Evolutionary conservation across 768 basidiomycete genomes (phyloP).

Genomic region (Paxillus ammoniavirescens): DNA sequence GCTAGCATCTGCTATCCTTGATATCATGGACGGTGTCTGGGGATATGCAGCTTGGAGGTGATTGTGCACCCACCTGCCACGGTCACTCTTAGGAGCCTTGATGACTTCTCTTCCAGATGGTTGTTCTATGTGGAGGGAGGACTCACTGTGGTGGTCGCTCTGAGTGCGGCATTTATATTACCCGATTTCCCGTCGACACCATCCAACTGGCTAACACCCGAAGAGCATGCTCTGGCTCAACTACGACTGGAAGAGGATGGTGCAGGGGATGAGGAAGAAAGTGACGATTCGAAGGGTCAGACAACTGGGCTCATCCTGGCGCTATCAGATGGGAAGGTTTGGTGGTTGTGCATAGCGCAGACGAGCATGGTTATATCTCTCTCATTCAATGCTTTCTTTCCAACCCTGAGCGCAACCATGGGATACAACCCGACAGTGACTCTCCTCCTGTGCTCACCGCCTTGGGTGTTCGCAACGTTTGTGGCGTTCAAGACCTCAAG

Average conservation of each 20-base stretch:
- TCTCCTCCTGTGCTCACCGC: constrained; percentile 67
- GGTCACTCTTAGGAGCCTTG: neutral
- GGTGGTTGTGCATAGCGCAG: constrained; percentile 70
- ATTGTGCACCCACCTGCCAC: constrained; percentile 11
- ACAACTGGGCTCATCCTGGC: constrained; percentile 55
- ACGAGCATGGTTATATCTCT: constrained; percentile 56
- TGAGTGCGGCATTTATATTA: constrained; percentile 59
- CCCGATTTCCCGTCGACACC: constrained; percentile 73
- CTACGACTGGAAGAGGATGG: constrained; percentile 67
- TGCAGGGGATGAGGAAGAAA: constrained; percentile 47
- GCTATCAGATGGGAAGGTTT: constrained; percentile 77
- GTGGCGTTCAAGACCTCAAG: constrained; percentile 52
- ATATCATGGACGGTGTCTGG: constrained; percentile 64
- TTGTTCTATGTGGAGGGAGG: constrained; percentile 69
- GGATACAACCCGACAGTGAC: constrained; percentile 64
- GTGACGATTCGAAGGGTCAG: constrained; percentile 30
- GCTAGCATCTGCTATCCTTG: constrained; percentile 73
- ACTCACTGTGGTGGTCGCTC: constrained; percentile 48
- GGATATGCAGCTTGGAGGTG: constrained; percentile 76
- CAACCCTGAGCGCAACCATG: constrained; percentile 71
- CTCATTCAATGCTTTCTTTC: constrained; percentile 81
- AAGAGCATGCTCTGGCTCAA: constrained; percentile 56
- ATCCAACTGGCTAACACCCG: constrained; percentile 55
- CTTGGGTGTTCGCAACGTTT: constrained; percentile 64
- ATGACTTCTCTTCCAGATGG: constrained; percentile 46